phyloP scores from a whole-genome alignment of 441 rosid genomes.

The Corymbia calophylla region DNA sequence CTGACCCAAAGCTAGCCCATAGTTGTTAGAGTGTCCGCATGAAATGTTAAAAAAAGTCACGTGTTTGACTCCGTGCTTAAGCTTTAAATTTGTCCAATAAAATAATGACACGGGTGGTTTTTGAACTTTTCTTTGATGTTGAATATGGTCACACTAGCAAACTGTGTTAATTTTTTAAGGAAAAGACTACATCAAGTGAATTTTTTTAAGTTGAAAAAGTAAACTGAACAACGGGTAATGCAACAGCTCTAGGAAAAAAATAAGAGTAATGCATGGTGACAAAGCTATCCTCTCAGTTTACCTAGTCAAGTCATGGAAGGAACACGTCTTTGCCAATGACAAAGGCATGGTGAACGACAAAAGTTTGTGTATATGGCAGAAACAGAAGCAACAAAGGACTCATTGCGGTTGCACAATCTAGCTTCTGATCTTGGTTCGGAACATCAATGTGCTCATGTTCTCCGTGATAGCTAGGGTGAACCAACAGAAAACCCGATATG shows the following conservation, averaged over 20 bases:
- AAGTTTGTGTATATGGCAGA: neutral
- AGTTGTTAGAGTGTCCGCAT: too few species aligned
- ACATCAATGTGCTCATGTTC: neutral
- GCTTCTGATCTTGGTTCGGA: neutral
- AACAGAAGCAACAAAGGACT: neutral
- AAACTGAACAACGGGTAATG: neutral
- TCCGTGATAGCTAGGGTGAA: neutral
- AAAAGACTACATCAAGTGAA: neutral
- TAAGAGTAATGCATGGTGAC: neutral
- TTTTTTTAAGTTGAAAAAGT: too few species aligned
- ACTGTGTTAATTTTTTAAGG: too few species aligned
- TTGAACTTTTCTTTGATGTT: too few species aligned
- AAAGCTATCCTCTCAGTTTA: neutral
- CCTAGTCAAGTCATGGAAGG: neutral
- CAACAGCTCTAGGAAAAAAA: neutral
- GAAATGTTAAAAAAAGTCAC: too few species aligned
- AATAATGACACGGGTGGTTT: rapidly evolving
- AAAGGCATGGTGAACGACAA: neutral
- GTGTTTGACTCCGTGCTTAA: too few species aligned
- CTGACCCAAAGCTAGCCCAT: too few species aligned
- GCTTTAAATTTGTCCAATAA: too few species aligned
- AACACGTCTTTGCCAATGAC: neutral
- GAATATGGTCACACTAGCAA: too few species aligned
- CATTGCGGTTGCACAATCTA: neutral
- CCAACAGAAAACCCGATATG: neutral